Evolutionary conservation across 2,329 filamentous ascomycete genomes (phyloP).

Genomic region (Penicillium crustosum): DNA sequence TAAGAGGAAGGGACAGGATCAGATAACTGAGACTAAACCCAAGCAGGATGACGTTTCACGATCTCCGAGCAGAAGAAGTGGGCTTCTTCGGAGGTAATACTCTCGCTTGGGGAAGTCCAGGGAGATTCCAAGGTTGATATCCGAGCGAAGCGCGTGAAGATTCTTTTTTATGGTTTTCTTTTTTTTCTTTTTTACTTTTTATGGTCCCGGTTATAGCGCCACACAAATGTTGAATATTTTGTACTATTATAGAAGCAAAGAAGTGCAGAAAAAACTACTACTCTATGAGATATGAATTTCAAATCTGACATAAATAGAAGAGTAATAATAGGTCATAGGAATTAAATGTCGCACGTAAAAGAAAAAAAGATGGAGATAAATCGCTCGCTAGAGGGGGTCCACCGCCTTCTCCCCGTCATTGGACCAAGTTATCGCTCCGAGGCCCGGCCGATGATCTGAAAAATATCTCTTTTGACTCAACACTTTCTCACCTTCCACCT

Average conservation of each 20-base stretch:
- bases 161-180: neutral
- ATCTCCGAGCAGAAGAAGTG: conserved; percentile 15
- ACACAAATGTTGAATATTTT: neutral
- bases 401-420: conserved; percentile 22
- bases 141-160: neutral
- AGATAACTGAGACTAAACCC: conserved; percentile 27
- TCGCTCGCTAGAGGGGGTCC: conserved; percentile 19
- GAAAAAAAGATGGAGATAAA: conserved; percentile 5
- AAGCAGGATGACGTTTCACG: conserved; percentile 21
- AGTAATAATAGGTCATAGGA: neutral
- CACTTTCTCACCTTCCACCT: conserved; percentile 12
- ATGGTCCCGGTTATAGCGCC: neutral
- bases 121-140: neutral
- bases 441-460: conserved; percentile 22
- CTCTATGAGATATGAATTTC: too few species aligned
- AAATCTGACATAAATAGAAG: neutral
- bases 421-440: conserved; percentile 26
- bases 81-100: conserved; percentile 10
- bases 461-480: conserved; percentile 24
- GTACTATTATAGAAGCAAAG: neutral
- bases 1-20: conserved; percentile 22
- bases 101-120: conserved; percentile 1
- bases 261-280: neutral
- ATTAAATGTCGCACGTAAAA: conserved; percentile 7
- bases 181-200: neutral